These are phyloP conservation scores for Triticum aestivum DNA, from an alignment of 176 grass and related monocot species.

Conservation along the genomic window DNA sequence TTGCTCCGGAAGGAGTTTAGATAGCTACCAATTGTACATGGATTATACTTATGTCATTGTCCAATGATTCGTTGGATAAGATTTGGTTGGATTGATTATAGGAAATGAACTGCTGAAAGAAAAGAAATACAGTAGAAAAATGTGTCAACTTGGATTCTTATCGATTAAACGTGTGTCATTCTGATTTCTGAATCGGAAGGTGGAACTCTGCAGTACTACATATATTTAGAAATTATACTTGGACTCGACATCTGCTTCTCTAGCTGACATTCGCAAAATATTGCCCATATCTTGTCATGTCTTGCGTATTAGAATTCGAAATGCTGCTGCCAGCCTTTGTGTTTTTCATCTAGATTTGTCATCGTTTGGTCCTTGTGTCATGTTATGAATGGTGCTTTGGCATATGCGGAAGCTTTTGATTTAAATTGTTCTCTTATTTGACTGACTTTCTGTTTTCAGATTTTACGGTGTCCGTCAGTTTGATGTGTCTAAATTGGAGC, in stretches of 20 bases:
- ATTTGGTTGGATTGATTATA: not conserved
- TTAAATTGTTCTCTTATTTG: not conserved
- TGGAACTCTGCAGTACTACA: not conserved
- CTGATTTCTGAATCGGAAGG: not conserved
- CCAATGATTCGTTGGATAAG: constrained; percentile 30
- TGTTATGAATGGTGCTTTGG: not conserved
- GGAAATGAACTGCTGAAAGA: not conserved
- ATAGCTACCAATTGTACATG: constrained; percentile 16
- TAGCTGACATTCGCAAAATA: too few species aligned
- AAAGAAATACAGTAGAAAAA: not conserved
- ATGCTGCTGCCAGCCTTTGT: too few species aligned
- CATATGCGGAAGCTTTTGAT: too few species aligned
- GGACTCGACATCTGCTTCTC: not conserved
- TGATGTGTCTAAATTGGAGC: constrained; percentile 89
- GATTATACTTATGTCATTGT: not conserved
- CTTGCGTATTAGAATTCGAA: too few species aligned
- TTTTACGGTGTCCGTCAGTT: constrained; percentile 69
- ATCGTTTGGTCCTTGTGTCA: too few species aligned
- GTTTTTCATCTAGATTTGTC: too few species aligned
- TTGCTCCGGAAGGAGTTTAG: constrained; percentile 43
- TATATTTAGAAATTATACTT: not conserved
- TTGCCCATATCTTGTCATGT: too few species aligned
- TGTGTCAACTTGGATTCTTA: not conserved
- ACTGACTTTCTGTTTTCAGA: constrained; percentile 30
- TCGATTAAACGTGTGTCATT: not conserved